A percentile compares a stretch with the other conserved stretches of the same genome.
phyloP scores from a whole-genome alignment of 257 asterid genomes.

The Jacaranda copaia region DNA sequence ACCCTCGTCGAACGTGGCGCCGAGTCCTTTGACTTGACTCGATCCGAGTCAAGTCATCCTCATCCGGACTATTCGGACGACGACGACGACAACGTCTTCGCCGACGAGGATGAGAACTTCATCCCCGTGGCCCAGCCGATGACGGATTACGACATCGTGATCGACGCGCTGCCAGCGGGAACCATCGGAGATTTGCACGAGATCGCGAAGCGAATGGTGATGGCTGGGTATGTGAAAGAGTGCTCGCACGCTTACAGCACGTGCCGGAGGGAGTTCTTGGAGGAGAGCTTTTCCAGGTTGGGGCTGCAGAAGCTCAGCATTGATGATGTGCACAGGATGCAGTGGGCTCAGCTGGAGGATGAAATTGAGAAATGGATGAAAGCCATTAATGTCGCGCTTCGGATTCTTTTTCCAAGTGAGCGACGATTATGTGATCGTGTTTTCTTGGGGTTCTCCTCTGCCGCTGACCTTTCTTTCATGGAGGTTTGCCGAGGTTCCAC shows the following conservation, averaged over 20 bases:
- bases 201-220: conserved; percentile 91
- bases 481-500: conserved; percentile 92
- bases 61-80: conserved; percentile 54
- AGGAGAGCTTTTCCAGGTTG: conserved; percentile 90
- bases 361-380: conserved; percentile 96
- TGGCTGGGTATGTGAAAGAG: conserved; percentile 90
- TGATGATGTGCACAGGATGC: conserved; percentile 90
- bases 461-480: conserved; percentile 88
- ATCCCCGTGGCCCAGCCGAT: conserved; percentile 91
- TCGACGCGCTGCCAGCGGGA: conserved; percentile 86
- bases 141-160: conserved; percentile 73
- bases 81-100: conserved; percentile 53
- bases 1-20: conserved; percentile 72
- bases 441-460: conserved; percentile 69
- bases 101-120: conserved; percentile 61
- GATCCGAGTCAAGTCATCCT: conserved; percentile 48
- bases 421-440: conserved; percentile 89
- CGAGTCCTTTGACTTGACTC: conserved; percentile 66
- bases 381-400: conserved; percentile 71
- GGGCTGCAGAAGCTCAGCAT: conserved; percentile 87
- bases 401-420: conserved; percentile 91
- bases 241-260: conserved; percentile 88
- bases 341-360: conserved; percentile 85
- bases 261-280: conserved; percentile 82
- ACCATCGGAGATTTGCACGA: conserved; percentile 77